Conservation (phyloP, 108 stramenopile species). For the Pseudonitzschia pungens region DNA sequence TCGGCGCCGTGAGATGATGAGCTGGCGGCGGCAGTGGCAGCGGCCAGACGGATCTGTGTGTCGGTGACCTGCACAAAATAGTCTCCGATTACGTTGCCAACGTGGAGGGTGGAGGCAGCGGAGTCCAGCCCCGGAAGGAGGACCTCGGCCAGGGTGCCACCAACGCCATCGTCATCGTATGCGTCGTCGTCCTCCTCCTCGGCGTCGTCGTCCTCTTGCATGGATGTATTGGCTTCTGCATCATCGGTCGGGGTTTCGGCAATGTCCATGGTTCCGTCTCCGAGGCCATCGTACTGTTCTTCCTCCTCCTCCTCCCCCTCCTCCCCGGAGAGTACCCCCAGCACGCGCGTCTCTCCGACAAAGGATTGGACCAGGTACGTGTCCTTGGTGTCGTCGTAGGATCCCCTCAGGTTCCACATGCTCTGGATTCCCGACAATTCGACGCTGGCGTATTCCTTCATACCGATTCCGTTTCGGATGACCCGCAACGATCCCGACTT, state of each 20-base stretch:
- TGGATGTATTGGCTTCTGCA: conserved; percentile 33
- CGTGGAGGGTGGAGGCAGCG: conserved; percentile 60
- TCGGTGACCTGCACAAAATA: conserved; percentile 87
- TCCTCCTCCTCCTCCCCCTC: conserved; percentile 28
- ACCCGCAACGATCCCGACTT: conserved; percentile 89
- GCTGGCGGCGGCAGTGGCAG: too few species aligned
- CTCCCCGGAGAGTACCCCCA: conserved; percentile 61
- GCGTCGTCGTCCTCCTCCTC: conserved; percentile 36
- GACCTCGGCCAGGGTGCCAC: conserved; percentile 68
- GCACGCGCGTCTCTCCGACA: conserved; percentile 90
- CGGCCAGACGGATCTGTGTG: conserved; percentile 55
- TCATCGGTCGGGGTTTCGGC: conserved; percentile 54
- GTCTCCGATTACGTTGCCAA: conserved; percentile 61
- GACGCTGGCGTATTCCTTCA: conserved; percentile 87
- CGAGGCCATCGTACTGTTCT: not conserved
- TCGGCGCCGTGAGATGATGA: too few species aligned
- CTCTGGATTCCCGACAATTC: conserved; percentile 93
- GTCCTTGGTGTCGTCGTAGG: conserved; percentile 65
- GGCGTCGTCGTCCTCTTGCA: conserved; percentile 32
- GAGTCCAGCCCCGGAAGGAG: conserved; percentile 72
- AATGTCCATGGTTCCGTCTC: conserved; percentile 47
- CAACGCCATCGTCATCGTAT: conserved; percentile 51
- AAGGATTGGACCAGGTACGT: conserved; percentile 91
- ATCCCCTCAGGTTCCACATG: conserved; percentile 87
- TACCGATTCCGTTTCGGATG: conserved; percentile 96